Evolutionary conservation across 2,329 filamentous ascomycete genomes (phyloP).

Genomic region (Aureobasidium uvarum): DNA sequence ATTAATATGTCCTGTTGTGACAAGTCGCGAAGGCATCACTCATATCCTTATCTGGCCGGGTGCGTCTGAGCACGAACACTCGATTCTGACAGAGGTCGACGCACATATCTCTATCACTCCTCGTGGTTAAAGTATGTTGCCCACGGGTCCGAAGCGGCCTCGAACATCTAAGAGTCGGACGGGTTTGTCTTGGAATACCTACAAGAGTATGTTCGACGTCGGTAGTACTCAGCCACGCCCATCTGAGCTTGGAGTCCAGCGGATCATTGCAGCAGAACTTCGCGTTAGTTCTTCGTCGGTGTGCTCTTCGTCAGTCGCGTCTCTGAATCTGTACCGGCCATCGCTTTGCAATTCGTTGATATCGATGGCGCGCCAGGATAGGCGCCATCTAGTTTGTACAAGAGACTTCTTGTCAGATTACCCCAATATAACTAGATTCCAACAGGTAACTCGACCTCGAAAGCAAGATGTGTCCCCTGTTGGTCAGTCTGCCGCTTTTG

Average conservation of each 20-base stretch:
- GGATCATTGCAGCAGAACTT: neutral
- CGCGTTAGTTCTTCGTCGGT: neutral
- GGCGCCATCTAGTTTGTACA: no score
- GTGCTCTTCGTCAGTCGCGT: no score
- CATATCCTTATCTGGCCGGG: neutral
- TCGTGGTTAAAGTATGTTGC: neutral
- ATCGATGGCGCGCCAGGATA: neutral
- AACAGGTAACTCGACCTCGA: neutral
- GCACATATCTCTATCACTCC: neutral
- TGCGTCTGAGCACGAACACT: neutral
- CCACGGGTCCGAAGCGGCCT: neutral
- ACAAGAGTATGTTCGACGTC: neutral
- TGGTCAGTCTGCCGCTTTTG: neutral
- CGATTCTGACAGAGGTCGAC: neutral
- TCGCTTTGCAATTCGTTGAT: no score
- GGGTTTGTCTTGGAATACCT: neutral
- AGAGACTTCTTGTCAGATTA: neutral
- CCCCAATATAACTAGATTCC: neutral
- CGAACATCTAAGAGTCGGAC: neutral
- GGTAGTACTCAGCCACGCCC: neutral
- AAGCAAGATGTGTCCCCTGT: neutral
- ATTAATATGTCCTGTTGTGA: neutral
- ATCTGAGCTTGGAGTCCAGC: neutral
- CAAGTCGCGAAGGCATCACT: neutral
- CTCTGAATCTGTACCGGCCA: neutral